Conservation (phyloP, 305 asterid species). For the Striga hermonthica region DNA sequence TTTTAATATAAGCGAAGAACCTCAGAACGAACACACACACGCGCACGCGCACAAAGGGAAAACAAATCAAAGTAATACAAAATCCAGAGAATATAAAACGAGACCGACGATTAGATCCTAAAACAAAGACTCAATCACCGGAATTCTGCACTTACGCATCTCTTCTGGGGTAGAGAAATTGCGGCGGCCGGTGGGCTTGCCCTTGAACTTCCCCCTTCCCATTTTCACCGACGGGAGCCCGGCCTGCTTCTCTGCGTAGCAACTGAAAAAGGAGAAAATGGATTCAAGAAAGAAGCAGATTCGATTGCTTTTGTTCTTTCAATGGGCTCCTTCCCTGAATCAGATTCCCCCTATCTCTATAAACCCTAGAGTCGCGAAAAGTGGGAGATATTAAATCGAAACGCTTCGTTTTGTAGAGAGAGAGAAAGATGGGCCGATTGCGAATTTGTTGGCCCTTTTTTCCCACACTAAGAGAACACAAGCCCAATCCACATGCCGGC, state of each 20-base stretch:
- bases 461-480: too few species aligned
- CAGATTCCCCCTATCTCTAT: slow-evolving; percentile 24
- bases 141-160: slow-evolving; percentile 35
- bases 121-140: background rate
- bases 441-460: too few species aligned
- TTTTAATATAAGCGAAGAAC: background rate
- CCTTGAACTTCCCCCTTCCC: slow-evolving; percentile 98
- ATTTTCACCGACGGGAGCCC: slow-evolving; percentile 28
- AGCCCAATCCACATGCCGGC: too few species aligned
- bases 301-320: slow-evolving; percentile 29
- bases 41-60: background rate
- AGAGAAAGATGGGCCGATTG: background rate
- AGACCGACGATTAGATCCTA: background rate
- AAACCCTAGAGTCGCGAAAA: slow-evolving; percentile 25
- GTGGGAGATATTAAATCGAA: too few species aligned
- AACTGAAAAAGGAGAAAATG: slow-evolving; percentile 7
- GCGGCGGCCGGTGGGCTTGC: slow-evolving; percentile 99
- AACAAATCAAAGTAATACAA: background rate
- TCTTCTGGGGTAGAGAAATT: slow-evolving; percentile 88
- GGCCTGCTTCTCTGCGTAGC: slow-evolving; percentile 25
- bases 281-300: slow-evolving; percentile 34
- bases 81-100: background rate
- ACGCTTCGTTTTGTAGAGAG: background rate
- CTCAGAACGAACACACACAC: too few species aligned
- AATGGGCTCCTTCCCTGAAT: slow-evolving; percentile 29